A percentile compares a stretch with the other conserved stretches of the same genome.
Conservation (phyloP, 345 rosid species). For the Arabidopsis arenosa region DNA sequence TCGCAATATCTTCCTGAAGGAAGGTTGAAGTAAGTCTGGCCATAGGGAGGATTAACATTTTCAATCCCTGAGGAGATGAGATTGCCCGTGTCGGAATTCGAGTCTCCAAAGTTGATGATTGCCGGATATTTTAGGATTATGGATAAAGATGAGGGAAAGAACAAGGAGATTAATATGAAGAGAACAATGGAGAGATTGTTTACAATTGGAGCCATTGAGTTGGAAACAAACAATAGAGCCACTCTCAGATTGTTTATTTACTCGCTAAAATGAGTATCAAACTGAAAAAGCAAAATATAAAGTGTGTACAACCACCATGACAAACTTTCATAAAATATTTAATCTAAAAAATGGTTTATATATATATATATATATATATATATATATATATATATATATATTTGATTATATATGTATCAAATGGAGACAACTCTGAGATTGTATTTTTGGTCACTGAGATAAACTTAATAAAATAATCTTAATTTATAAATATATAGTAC, state of each 20-base stretch:
- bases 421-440: too few relatives aligned
- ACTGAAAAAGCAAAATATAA: too few relatives aligned
- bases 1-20: constrained; percentile 90
- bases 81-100: constrained; percentile 88
- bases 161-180: constrained; percentile 42
- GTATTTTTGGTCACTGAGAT: too few relatives aligned
- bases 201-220: constrained; percentile 32
- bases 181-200: constrained; percentile 32
- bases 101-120: constrained; percentile 90
- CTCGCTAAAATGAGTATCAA: too few relatives aligned
- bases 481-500: too few relatives aligned
- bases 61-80: constrained; percentile 77
- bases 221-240: constrained; percentile 8
- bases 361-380: too few relatives aligned
- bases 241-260: too few relatives aligned
- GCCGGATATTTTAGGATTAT: constrained; percentile 62
- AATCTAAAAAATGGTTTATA: not conserved
- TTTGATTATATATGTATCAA: too few relatives aligned
- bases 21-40: constrained; percentile 60
- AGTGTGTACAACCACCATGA: not conserved
- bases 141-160: constrained; percentile 50
- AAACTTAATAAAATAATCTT: too few relatives aligned
- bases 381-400: too few relatives aligned
- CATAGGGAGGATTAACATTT: constrained; percentile 66
- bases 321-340: not conserved